phyloP scores from a whole-genome alignment of 2,329 filamentous ascomycete genomes.

The Mariannaea sp. region DNA sequence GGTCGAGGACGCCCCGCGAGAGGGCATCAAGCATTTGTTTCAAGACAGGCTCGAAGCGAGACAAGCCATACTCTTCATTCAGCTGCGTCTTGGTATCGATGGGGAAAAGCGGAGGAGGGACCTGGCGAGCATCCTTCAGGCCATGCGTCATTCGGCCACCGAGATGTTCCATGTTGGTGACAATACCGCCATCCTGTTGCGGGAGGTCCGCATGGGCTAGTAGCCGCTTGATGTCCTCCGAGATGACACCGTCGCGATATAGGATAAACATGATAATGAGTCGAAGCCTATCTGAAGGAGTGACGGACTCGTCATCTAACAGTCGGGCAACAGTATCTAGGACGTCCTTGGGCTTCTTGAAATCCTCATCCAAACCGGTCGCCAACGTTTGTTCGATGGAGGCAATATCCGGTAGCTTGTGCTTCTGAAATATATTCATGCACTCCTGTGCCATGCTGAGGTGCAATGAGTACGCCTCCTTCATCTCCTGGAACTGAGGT shows the following conservation, averaged over 20 bases:
- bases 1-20: conserved; percentile 69
- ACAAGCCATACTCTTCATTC: conserved; percentile 81
- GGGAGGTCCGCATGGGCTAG: conserved; percentile 82
- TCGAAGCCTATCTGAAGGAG: conserved; percentile 75
- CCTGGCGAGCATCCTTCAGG: conserved; percentile 77
- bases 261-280: conserved; percentile 85
- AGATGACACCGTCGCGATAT: conserved; percentile 82
- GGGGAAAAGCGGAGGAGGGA: conserved; percentile 71
- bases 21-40: conserved; percentile 83
- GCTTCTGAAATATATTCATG: conserved; percentile 88
- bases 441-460: conserved; percentile 96
- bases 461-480: conserved; percentile 92
- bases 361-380: conserved; percentile 91
- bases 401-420: conserved; percentile 85
- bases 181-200: conserved; percentile 70
- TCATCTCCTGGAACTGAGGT: conserved; percentile 93
- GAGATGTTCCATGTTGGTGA: conserved; percentile 80
- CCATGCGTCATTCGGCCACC: conserved; percentile 71
- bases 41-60: conserved; percentile 80
- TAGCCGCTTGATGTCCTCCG: conserved; percentile 82
- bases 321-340: conserved; percentile 83
- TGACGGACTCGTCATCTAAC: conserved; percentile 82
- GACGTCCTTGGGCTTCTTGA: conserved; percentile 86
- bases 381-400: conserved; percentile 88
- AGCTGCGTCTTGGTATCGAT: conserved; percentile 62